A percentile compares a stretch with the other conserved stretches of the same genome.
phyloP scores from a whole-genome alignment of 2,329 filamentous ascomycete genomes.

The Pseudogymnoascus sp. region DNA sequence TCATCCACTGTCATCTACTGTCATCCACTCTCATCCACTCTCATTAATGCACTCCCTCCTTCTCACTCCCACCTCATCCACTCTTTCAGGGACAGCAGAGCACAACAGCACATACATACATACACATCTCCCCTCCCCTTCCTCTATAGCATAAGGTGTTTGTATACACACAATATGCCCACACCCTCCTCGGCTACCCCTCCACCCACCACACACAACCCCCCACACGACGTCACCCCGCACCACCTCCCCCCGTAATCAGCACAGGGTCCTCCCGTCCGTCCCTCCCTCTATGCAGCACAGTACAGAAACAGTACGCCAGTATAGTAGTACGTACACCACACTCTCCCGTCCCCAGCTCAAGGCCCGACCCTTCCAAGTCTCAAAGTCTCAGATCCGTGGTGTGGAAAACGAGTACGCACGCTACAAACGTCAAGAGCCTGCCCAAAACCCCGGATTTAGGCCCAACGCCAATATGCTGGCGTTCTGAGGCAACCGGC shows the following conservation, averaged over 20 bases:
- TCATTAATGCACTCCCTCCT: background rate
- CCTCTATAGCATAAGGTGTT: background rate
- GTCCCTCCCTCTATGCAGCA: background rate
- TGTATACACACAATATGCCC: background rate
- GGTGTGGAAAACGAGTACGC: no score
- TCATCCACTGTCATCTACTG: no score
- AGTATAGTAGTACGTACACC: no score
- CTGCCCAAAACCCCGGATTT: no score
- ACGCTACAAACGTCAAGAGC: no score
- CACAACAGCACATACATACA: background rate
- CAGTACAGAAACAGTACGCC: no score
- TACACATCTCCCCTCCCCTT: background rate
- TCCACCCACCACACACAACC: background rate
- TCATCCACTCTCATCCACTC: no score
- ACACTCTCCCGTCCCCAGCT: no score
- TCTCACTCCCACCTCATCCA: background rate
- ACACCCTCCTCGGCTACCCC: background rate
- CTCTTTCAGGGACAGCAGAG: background rate
- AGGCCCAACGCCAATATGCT: no score
- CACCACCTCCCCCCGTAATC: background rate
- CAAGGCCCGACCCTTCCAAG: no score
- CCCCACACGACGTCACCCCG: background rate
- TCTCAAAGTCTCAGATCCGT: no score
- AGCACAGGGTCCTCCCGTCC: background rate
- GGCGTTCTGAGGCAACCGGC: no score